Evolutionary conservation across 805 yeast genomes (phyloP).

Genomic region (Kuraishia borneana): DNA sequence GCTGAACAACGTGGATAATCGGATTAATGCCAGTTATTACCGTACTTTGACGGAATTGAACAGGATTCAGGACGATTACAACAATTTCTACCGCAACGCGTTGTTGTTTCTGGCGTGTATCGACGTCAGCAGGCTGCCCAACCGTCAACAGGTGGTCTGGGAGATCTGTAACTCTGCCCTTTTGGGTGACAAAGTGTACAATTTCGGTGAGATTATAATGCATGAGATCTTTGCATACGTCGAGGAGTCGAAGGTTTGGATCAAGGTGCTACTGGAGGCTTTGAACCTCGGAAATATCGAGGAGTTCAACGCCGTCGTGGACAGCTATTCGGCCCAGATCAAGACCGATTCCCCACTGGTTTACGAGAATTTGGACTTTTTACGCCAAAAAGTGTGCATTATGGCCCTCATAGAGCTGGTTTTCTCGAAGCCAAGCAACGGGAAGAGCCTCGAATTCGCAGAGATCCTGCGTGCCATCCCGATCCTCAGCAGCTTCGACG

Average conservation of each 20-base stretch:
- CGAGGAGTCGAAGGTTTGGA: constrained; percentile 45
- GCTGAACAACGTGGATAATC: constrained; percentile 42
- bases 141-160: constrained; percentile 35
- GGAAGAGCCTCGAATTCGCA: constrained; percentile 60
- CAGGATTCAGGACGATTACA: constrained; percentile 69
- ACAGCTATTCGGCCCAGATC: constrained; percentile 5
- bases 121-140: constrained; percentile 24
- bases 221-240: constrained; percentile 68
- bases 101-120: constrained; percentile 75
- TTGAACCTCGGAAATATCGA: constrained; percentile 72
- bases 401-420: constrained; percentile 86
- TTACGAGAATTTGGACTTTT: constrained; percentile 45
- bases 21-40: constrained; percentile 75
- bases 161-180: constrained; percentile 81
- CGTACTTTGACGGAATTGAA: constrained; percentile 67
- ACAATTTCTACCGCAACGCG: constrained; percentile 70
- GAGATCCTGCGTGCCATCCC: constrained; percentile 65
- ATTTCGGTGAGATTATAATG: constrained; percentile 88
- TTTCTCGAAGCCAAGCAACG: constrained; percentile 62
- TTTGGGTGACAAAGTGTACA: constrained; percentile 84
- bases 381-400: constrained; percentile 84
- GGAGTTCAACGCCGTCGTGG: constrained; percentile 38
- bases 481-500: constrained; percentile 44
- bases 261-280: constrained; percentile 55
- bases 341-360: constrained; percentile 37